phyloP scores from a whole-genome alignment of 768 basidiomycete genomes.

The Coprinopsis sp. region DNA sequence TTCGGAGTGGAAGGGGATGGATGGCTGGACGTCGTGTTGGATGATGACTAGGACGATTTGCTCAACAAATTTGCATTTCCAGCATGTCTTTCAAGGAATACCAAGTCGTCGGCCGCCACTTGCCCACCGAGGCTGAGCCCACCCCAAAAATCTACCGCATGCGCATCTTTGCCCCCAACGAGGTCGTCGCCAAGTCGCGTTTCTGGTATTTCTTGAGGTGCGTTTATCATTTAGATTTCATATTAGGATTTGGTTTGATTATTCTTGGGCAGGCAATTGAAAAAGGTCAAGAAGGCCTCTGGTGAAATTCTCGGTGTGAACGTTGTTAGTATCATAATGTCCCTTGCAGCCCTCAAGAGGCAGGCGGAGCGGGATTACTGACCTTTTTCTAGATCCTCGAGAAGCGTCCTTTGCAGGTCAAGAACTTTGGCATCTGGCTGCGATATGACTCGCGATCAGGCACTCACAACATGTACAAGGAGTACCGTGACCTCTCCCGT shows the following conservation, averaged over 20 bases:
- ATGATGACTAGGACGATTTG: not conserved
- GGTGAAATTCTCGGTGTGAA: constrained; percentile 99
- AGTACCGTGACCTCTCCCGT: constrained; percentile 93
- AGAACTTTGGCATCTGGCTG: constrained; percentile 99
- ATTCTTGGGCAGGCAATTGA: constrained; percentile 63
- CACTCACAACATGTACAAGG: constrained; percentile 99
- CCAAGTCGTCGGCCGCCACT: constrained; percentile 96
- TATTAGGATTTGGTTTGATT: not conserved
- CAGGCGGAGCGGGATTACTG: constrained; percentile 73
- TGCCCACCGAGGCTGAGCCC: constrained; percentile 90
- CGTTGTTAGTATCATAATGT: constrained; percentile 74
- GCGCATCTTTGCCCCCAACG: constrained; percentile 99
- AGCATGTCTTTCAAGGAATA: constrained; percentile 86
- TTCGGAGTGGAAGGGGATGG: constrained; percentile 1
- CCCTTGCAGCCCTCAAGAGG: constrained; percentile 82
- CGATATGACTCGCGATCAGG: constrained; percentile 99
- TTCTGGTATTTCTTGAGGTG: constrained; percentile 99
- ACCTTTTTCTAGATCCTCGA: constrained; percentile 80
- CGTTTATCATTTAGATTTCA: constrained; percentile 18
- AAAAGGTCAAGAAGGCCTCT: constrained; percentile 99
- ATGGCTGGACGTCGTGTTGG: not conserved
- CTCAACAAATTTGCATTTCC: constrained; percentile 4
- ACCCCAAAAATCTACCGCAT: constrained; percentile 99
- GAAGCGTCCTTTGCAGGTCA: constrained; percentile 96
- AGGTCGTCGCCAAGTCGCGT: constrained; percentile 97